Conservation (phyloP, 768 basidiomycete species). For the Suillus placidus region DNA sequence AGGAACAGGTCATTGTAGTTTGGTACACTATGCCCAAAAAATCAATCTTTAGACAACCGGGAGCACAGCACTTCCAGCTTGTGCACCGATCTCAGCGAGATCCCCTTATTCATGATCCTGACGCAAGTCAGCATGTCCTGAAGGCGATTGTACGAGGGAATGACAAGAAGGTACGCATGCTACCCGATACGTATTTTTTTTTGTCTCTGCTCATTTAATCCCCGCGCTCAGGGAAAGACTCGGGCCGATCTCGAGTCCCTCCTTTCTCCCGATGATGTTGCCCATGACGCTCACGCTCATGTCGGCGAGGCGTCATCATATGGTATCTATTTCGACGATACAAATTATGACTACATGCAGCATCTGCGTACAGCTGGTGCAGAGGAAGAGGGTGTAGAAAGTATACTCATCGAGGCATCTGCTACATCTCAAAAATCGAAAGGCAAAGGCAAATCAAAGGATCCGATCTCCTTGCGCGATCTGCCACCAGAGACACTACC, state of each 20-base stretch:
- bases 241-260: constrained; percentile 75
- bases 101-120: constrained; percentile 92
- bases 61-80: constrained; percentile 92
- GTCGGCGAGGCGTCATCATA: constrained; percentile 88
- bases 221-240: constrained; percentile 64
- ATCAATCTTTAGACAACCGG: constrained; percentile 89
- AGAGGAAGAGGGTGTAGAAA: constrained; percentile 81
- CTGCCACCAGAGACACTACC: constrained; percentile 74
- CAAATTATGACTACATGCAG: constrained; percentile 98
- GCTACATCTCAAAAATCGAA: constrained; percentile 38
- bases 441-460: constrained; percentile 42
- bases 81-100: constrained; percentile 96
- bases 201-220: constrained; percentile 26
- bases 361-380: constrained; percentile 82
- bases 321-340: constrained; percentile 94
- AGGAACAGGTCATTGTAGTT: background rate
- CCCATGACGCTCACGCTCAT: constrained; percentile 51
- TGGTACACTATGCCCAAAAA: constrained; percentile 65
- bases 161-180: constrained; percentile 55
- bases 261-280: constrained; percentile 51
- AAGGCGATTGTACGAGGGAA: constrained; percentile 80
- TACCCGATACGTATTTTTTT: background rate
- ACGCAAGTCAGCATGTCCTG: constrained; percentile 86
- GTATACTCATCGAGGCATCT: constrained; percentile 79
- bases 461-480: constrained; percentile 49